Base-by-base conservation (phyloP, 2,329 filamentous ascomycete genomes). In the Cytospora piceicola region DNA sequence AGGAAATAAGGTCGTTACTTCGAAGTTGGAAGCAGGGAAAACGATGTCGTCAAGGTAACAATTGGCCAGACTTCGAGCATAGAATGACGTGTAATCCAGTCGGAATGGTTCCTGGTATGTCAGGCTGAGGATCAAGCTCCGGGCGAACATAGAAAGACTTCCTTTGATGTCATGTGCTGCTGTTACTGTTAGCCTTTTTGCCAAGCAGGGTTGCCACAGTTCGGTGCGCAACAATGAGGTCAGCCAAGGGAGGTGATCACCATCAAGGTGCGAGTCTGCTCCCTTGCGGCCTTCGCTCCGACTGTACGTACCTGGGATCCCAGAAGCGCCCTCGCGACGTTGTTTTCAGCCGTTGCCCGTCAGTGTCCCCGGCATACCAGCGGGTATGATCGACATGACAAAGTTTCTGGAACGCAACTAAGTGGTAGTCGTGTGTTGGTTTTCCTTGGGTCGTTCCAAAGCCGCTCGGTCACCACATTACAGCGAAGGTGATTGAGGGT, bases 401-500 rank as follows among this genome's bases (percentile, higher is more conserved):
- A 67, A 34, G 55, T 46, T 60, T 60, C 55, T 51, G 51, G 61
- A 54, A 58, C 49, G 54, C 34, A 54, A n/a, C 46, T 46, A 34
- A 22, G 52, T 56, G 46, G 54, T 58, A 24, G 46, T 56, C 29
- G 54, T 53, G 24, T 34, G 32, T 62, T 63, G 42, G 32, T 64
- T 34, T 61, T 27, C 36, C 39, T 17, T 51, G 46, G 46, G 51
- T 52, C 51, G 61, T 51, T 61, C 27, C 54, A 54, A 32, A 49
- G 53, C 29, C 52, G 52, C 63, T 56, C 27, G 24, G 30, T 22
- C 55, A 54, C 24, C 11, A 32, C 60, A 42, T 69, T 61, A 70
- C 54, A 68, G 49, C 27, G 70, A 71, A 59, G 70, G 73, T 27
- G 72, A 72, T 39, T 72, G 68, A 27, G 74, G 75, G 61, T 77